Percentiles rank a stretch among this genome's conserved stretches.
Evolutionary conservation across 768 basidiomycete species (phyloP).

Genomic region (Boletus coccyginus): DNA sequence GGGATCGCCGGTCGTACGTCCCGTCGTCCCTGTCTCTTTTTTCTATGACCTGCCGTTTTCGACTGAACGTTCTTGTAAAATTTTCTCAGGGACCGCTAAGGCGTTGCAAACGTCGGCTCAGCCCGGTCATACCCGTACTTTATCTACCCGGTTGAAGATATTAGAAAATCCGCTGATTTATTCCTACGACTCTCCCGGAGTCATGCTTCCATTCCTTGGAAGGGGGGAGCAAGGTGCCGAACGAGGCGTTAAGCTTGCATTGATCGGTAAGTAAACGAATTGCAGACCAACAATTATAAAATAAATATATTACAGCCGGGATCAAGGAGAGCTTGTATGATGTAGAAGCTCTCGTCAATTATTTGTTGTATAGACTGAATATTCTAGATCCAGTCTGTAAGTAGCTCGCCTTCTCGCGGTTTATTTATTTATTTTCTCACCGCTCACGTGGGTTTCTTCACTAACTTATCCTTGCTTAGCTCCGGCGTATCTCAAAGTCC

Average conservation of each 20-base stretch:
- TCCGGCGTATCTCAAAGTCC: conserved; percentile 66
- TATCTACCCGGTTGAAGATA: conserved; percentile 88
- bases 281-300: conserved; percentile 2
- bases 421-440: conserved; percentile 5
- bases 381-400: conserved; percentile 68
- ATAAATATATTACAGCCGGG: conserved; percentile 55
- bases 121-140: conserved; percentile 85
- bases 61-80: not conserved
- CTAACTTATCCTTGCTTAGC: conserved; percentile 36
- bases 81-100: conserved; percentile 67
- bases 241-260: conserved; percentile 86
- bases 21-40: conserved; percentile 1
- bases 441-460: not conserved
- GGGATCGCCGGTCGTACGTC: conserved; percentile 84
- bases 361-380: conserved; percentile 84
- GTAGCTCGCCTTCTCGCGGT: conserved; percentile 23
- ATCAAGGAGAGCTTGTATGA: conserved; percentile 94
- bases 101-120: conserved; percentile 85
- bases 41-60: not conserved
- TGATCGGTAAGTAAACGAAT: conserved; percentile 71
- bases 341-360: conserved; percentile 78
- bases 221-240: conserved; percentile 84
- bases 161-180: conserved; percentile 80
- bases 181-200: conserved; percentile 93
- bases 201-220: conserved; percentile 95